Percentiles rank a stretch among this genome's conserved stretches.
phyloP scores from a whole-genome alignment of 192 early-diverging fungal species.

The Coemansia sp. region DNA sequence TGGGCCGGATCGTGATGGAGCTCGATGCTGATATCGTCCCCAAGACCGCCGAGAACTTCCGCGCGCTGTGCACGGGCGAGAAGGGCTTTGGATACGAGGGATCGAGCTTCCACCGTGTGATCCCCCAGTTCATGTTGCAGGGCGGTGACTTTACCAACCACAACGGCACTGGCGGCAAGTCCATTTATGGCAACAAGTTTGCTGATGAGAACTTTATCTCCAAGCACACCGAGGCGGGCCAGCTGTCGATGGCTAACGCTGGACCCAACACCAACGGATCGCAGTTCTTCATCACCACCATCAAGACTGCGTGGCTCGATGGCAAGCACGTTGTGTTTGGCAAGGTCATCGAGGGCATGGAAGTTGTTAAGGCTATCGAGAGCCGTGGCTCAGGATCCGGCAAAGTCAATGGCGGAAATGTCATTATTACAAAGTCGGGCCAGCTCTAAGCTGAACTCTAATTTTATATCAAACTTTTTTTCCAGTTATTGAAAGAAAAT shows the following conservation, averaged over 20 bases:
- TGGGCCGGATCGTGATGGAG: conserved; percentile 44
- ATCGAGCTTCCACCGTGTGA: conserved; percentile 84
- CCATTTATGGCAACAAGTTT: conserved; percentile 80
- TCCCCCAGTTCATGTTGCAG: conserved; percentile 89
- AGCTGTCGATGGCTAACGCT: conserved; percentile 83
- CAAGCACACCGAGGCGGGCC: conserved; percentile 66
- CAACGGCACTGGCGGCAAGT: conserved; percentile 82
- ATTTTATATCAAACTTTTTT: not conserved
- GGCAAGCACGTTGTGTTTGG: conserved; percentile 81
- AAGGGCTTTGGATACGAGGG: conserved; percentile 62
- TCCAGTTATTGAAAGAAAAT: not conserved
- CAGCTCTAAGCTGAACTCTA: not conserved
- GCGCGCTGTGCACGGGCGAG: conserved; percentile 58
- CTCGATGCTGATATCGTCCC: conserved; percentile 80
- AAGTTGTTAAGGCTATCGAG: conserved; percentile 76
- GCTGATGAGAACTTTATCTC: conserved; percentile 74
- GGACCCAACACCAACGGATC: conserved; percentile 79
- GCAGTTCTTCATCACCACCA: conserved; percentile 82
- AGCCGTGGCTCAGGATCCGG: conserved; percentile 43
- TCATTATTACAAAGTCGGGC: conserved; percentile 67
- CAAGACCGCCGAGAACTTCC: conserved; percentile 95
- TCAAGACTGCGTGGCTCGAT: conserved; percentile 70
- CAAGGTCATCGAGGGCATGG: conserved; percentile 68
- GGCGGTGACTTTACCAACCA: conserved; percentile 80
- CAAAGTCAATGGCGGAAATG: conserved; percentile 58